Evolutionary conservation across 2,329 filamentous ascomycete genomes (phyloP), one percentile per base, ranked within the genome.

Genomic region (Microcyclospora pomicola): DNA sequence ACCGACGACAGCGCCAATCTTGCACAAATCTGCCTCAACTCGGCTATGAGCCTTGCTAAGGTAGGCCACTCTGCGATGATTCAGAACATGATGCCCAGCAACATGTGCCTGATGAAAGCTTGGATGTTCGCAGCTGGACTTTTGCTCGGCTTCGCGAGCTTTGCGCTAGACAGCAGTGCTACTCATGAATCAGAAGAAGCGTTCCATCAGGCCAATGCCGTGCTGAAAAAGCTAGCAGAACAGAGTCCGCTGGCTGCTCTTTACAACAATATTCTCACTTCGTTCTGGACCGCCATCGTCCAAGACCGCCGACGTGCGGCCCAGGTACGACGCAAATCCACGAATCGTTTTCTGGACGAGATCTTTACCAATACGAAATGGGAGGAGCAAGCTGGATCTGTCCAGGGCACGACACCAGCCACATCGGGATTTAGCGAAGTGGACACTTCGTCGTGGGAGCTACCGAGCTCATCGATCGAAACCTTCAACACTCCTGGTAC

Each of bases 21-120:
- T 12, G 68, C 71, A 0, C 58, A 66, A 5, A 71, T 69, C 0
- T 76, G 72, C 45, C 57, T 73, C 0, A 69, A 75, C 38, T 68
- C 72, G 0, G 71, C 71, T 0, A 60, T 69, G 2, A 73, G 69
- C 39, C 63, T 75, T 51, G 64, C 69, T 1, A 69, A 74, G 36
- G 56, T 70, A 10, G 64, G 62, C 7, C 75, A 75, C 38, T 73
- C 75, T 72, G 71, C 69, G 30, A 66, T 76, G 5, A 55, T 76
- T 38, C 76, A 75, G 71, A 73, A 53, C 54, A 67, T 46, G 24
- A 7, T 3, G 11, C 19, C 3, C 10, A 28, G 31, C 11, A 30
- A 31, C 35, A 72, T 67, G 41, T 69, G 67, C 2, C 10, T 31
- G n/a, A n/a, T n/a, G n/a, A 45, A 43, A 42, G 13, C 65, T 69